Conservation (phyloP, 306 rosid species). For the barrel medic (Medicago truncatula) region MtrunA17r5.0-ANR NC_053045.1:56719501-56720000, state of each 20-base stretch:
- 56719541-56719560: constrained; percentile 42
- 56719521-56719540: constrained; percentile 42
- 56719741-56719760: not conserved
- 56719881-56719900: not conserved
- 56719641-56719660: constrained; percentile 44
- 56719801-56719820: constrained; percentile 41
- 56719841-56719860: not conserved
- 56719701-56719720: constrained; percentile 47
- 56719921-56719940: not conserved
- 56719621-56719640: constrained; percentile 65
- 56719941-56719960: not conserved
- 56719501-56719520: constrained; percentile 34
- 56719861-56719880: constrained; percentile 16
- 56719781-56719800: constrained; percentile 34
- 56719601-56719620: constrained; percentile 56
- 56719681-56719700: constrained; percentile 56
- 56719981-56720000: no score
- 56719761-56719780: constrained; percentile 44
- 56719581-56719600: constrained; percentile 36
- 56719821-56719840: not conserved
- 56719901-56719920: no score
- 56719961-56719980: no score
- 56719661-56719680: constrained; percentile 24
- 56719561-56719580: constrained; percentile 42
- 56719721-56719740: constrained; percentile 39